phyloP scores from a whole-genome alignment of 2,329 filamentous ascomycete species.

The Chaetothyriales sp. region DNA sequence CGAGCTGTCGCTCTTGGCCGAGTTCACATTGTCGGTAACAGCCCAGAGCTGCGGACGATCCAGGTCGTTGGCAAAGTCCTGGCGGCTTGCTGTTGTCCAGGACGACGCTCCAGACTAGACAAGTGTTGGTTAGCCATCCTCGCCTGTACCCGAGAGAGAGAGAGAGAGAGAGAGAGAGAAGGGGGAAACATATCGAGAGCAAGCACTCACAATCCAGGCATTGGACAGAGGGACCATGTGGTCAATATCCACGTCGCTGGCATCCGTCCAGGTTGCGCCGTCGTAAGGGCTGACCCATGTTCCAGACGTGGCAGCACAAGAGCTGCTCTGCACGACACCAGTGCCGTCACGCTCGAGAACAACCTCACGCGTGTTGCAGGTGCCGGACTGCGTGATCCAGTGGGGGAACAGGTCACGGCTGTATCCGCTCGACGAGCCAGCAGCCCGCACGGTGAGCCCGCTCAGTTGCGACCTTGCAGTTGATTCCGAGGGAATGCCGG shows the following conservation, averaged over 20 bases:
- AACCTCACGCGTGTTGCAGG: slow-evolving; percentile 57
- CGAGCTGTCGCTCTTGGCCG: slow-evolving; percentile 54
- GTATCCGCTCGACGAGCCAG: slow-evolving; percentile 43
- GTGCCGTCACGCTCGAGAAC: slow-evolving; percentile 62
- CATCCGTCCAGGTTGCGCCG: slow-evolving; percentile 51
- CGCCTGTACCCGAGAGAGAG: no score
- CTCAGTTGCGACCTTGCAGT: slow-evolving; percentile 44
- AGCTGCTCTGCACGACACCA: slow-evolving; percentile 41
- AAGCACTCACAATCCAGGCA: slow-evolving; percentile 51
- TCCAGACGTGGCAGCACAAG: slow-evolving; percentile 51
- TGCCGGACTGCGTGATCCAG: slow-evolving; percentile 51
- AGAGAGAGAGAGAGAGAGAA: no score
- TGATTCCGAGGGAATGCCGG: slow-evolving; percentile 47
- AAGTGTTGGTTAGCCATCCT: background rate
- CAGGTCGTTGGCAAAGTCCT: slow-evolving; percentile 63
- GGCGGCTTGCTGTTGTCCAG: slow-evolving; percentile 55
- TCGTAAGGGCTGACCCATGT: slow-evolving; percentile 61
- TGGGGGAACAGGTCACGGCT: slow-evolving; percentile 53
- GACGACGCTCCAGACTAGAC: slow-evolving; percentile 49
- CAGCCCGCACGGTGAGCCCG: slow-evolving; percentile 41
- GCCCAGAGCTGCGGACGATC: slow-evolving; percentile 61
- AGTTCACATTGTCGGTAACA: slow-evolving; percentile 64
- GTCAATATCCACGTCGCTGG: slow-evolving; percentile 64
- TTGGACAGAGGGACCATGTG: slow-evolving; percentile 70
- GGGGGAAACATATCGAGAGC: no score